Conservation (phyloP, 106 monocot genomes). For the Dendrobium chrysotoxum region DNA sequence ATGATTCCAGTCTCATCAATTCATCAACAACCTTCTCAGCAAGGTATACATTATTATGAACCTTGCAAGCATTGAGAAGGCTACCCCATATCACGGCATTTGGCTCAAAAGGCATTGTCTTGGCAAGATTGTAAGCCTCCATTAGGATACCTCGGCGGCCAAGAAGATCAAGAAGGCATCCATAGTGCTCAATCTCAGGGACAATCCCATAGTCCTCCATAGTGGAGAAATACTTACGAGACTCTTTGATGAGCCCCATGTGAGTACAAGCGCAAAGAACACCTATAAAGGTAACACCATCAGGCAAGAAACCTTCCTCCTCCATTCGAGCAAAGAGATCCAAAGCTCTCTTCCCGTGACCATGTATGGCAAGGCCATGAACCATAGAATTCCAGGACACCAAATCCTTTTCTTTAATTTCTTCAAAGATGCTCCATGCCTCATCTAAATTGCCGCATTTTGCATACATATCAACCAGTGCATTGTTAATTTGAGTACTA, state of each 20-base stretch:
- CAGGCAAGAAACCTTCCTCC: constrained; percentile 44
- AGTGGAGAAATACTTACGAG: constrained; percentile 32
- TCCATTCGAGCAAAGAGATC: constrained; percentile 53
- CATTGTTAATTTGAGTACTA: constrained; percentile 51
- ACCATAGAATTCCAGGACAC: constrained; percentile 88
- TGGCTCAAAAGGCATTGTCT: constrained; percentile 58
- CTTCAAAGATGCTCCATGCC: constrained; percentile 49
- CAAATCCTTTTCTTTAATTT: constrained; percentile 29
- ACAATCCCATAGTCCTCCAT: constrained; percentile 65
- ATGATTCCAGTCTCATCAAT: constrained; percentile 34
- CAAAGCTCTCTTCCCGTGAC: constrained; percentile 55
- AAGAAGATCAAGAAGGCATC: constrained; percentile 76
- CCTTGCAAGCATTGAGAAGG: constrained; percentile 63
- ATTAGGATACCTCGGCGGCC: constrained; percentile 53
- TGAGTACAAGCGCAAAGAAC: constrained; percentile 79
- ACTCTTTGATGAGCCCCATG: constrained; percentile 51
- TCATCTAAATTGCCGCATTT: constrained; percentile 62
- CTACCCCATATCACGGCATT: constrained; percentile 81
- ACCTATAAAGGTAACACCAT: constrained; percentile 61
- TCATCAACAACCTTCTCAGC: constrained; percentile 58
- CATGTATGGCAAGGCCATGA: constrained; percentile 65
- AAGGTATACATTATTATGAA: constrained; percentile 55
- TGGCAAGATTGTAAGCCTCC: constrained; percentile 54
- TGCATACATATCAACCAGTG: constrained; percentile 70
- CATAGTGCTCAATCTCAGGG: constrained; percentile 84